These are phyloP conservation scores for Coemansia sp. DNA, from an alignment of 192 early-diverging fungal species.

Conservation along the genomic window DNA sequence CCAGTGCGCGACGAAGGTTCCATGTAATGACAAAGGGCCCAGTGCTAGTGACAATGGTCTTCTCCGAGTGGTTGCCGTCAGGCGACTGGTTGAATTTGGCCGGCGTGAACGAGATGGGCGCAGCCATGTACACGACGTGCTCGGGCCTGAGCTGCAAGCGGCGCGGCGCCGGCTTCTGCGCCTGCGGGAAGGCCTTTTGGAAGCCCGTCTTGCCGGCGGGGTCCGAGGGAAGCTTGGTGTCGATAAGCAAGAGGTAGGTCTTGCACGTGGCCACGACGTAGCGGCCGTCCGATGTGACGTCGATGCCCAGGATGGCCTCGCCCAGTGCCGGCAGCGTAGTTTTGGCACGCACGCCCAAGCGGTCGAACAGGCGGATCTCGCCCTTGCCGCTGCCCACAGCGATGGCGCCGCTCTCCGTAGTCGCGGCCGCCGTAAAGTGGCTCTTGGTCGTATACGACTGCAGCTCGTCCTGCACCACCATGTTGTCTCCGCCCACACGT, in stretches of 20 bases:
- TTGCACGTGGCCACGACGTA: slow-evolving; percentile 90
- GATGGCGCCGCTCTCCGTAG: slow-evolving; percentile 79
- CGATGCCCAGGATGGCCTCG: slow-evolving; percentile 87
- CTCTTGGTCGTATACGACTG: slow-evolving; percentile 74
- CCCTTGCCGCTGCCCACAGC: slow-evolving; percentile 85
- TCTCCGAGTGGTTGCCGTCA: slow-evolving; percentile 63
- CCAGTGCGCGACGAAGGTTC: slow-evolving; percentile 84
- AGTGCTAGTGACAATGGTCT: slow-evolving; percentile 85
- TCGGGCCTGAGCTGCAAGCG: slow-evolving; percentile 84
- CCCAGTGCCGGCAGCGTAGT: slow-evolving; percentile 84
- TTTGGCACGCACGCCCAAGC: slow-evolving; percentile 80
- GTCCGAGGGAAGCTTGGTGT: slow-evolving; percentile 66
- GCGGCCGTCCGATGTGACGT: slow-evolving; percentile 83
- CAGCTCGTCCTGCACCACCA: slow-evolving; percentile 70
- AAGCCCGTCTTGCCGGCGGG: slow-evolving; percentile 65
- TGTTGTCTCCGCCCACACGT: slow-evolving; percentile 67
- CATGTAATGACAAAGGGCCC: slow-evolving; percentile 91
- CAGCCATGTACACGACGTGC: slow-evolving; percentile 83
- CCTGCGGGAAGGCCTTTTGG: slow-evolving; percentile 67
- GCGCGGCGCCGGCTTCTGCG: slow-evolving; percentile 68
- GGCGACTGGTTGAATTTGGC: slow-evolving; percentile 87
- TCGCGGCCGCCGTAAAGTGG: slow-evolving; percentile 72
- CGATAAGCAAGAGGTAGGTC: slow-evolving; percentile 81
- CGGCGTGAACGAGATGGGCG: slow-evolving; percentile 75
- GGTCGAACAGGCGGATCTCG: slow-evolving; percentile 85